Evolutionary conservation across 306 rosid species (phyloP).

Genomic region (Ziziphus jujuba): DNA sequence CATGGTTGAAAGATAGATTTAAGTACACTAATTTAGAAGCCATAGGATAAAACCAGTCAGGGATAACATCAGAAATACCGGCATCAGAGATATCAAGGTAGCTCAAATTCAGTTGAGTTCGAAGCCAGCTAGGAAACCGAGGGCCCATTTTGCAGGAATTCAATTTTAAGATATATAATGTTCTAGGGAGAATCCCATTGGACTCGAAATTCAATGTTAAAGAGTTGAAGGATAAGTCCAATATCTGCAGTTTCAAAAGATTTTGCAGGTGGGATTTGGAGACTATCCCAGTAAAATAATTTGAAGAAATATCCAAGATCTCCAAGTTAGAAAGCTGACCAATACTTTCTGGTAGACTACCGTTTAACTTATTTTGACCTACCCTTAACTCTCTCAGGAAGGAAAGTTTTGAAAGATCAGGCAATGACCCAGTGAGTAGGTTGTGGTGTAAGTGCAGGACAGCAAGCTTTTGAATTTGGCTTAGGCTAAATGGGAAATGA

Average conservation of each 20-base stretch:
- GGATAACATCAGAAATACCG: not conserved
- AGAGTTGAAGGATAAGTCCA: not conserved
- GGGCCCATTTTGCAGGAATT: slow-evolving; percentile 1
- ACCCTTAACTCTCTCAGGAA: not conserved
- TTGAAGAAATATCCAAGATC: not conserved
- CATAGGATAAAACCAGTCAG: not conserved
- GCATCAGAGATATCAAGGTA: not conserved
- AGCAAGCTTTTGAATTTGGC: not conserved
- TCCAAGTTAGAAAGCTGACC: not conserved
- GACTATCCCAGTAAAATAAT: not conserved
- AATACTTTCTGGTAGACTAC: slow-evolving; percentile 4
- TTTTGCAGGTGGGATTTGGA: not conserved
- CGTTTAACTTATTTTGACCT: slow-evolving; percentile 3
- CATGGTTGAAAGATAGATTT: not conserved
- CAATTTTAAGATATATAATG: not conserved
- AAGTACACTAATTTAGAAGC: not conserved
- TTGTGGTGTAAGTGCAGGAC: not conserved
- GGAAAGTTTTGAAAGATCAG: not conserved
- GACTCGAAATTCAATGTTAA: not conserved
- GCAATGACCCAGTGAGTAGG: not conserved
- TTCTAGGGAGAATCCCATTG: slow-evolving; percentile 16
- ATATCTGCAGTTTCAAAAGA: not conserved
- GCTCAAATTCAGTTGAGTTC: not conserved
- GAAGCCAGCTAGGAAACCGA: slow-evolving; percentile 21
- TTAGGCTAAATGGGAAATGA: too few relatives aligned